Base-by-base conservation (phyloP, 1,139 yeast genomes). In the Protomyces macrosporus region DNA sequence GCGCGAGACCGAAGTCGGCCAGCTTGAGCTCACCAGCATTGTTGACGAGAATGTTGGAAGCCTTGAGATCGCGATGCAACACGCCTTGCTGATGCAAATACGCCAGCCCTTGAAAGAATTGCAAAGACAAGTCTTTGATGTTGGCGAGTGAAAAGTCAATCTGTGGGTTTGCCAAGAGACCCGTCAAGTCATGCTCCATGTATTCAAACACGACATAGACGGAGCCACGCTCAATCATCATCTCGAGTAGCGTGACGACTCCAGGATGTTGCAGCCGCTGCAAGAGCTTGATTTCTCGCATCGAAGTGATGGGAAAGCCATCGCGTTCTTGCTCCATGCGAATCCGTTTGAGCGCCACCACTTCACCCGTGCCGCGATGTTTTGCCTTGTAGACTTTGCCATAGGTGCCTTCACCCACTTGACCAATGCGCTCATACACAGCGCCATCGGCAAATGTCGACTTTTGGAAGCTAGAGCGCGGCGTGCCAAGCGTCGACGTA, bases 231-330 rank as follows among this genome's bases (percentile, higher is more conserved):
- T 90, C 96, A 37, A 90, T 87, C 93, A 93, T 90, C 82, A 93
- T 90, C 75, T 93, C 98, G 59, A 83, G 76, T 62, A 93, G 78
- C 0, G 93, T 86, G 34, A 93, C 90, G 35, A 70, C 68, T 73
- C 91, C 90, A 16, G 81, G 82, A 73, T 93, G 97, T 67, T 88
- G 83, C 71, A 91, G 84, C n/a, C 91, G 83, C 74, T 93, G 98
- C 54, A 93, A 78, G 32, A 93, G 77, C 69, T 90, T 86, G 66
- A 91, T 90, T 75, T 93, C 98, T 69, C 98, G 81, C 71, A 91
- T 84, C 0, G 98, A 96, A 0, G 98, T 93, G 32, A 93, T 88
- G 0, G 98, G 98, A 75, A 93, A 90, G 0, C 98, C 98, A 72
- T 93, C 98, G 59, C 90, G 79, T 74, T 93, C 98, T 6, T 85